Conservation (phyloP, 257 asterid genomes). For the Rubia yunnanensis region DNA sequence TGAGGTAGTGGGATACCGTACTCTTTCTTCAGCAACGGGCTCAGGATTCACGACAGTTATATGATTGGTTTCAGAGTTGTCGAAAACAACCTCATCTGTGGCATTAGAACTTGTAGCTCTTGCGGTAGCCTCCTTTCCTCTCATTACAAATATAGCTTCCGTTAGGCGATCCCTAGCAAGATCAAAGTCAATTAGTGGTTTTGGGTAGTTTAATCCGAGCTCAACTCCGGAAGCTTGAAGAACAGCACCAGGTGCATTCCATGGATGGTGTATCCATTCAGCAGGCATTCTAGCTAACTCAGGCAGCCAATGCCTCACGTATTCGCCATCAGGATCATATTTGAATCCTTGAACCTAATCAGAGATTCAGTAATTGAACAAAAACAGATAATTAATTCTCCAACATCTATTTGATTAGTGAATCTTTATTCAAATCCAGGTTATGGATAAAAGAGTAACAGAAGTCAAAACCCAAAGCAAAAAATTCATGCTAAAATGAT, state of each 20-base stretch:
- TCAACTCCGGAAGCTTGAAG: slow-evolving; percentile 79
- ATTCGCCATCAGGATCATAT: slow-evolving; percentile 78
- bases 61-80: slow-evolving; percentile 37
- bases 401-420: not conserved
- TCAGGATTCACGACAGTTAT: slow-evolving; percentile 15
- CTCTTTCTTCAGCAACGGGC: slow-evolving; percentile 29
- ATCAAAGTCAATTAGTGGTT: slow-evolving; percentile 64
- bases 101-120: slow-evolving; percentile 25
- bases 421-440: not conserved
- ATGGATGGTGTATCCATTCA: slow-evolving; percentile 96
- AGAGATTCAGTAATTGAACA: not conserved
- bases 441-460: not conserved
- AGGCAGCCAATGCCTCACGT: slow-evolving; percentile 79
- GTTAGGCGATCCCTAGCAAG: slow-evolving; percentile 56
- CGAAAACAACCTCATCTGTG: slow-evolving; percentile 55
- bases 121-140: slow-evolving; percentile 43
- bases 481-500: not conserved
- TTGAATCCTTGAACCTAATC: slow-evolving; percentile 79
- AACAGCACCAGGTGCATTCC: slow-evolving; percentile 69
- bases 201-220: slow-evolving; percentile 76
- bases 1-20: slow-evolving; percentile 40
- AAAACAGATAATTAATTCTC: not conserved
- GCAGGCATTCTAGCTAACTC: slow-evolving; percentile 83
- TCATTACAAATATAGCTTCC: slow-evolving; percentile 60
- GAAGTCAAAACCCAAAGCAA: not conserved